Percentiles rank a stretch among this genome's conserved stretches.
Conservation (phyloP, 2,329 filamentous ascomycete species). For the Elsinoe australis region DNA sequence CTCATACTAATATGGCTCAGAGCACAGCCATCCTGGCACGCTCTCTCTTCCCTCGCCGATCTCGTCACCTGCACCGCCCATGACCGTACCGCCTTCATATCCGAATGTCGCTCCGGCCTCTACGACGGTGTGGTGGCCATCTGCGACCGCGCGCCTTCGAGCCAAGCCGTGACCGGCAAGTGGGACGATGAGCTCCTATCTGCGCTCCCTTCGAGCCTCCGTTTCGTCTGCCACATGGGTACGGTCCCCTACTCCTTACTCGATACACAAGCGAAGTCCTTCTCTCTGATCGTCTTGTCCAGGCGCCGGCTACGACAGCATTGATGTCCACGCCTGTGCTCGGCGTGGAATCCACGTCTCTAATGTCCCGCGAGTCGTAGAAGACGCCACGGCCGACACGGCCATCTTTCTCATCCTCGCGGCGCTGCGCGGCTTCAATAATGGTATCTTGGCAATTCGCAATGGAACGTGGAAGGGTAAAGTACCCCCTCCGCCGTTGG, state of each 20-base stretch:
- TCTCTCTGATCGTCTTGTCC: too few relatives aligned
- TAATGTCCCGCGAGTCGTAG: constrained; percentile 72
- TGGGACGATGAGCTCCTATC: constrained; percentile 63
- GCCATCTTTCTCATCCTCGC: constrained; percentile 76
- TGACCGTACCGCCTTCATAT: constrained; percentile 58
- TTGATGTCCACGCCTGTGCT: constrained; percentile 66
- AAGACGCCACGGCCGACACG: constrained; percentile 75
- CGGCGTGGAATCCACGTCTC: constrained; percentile 60
- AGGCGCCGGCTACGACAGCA: constrained; percentile 79
- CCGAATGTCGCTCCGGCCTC: constrained; percentile 57
- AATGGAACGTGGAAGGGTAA: constrained; percentile 59
- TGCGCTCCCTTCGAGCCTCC: constrained; percentile 34
- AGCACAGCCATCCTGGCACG: constrained; percentile 58
- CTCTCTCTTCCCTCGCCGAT: constrained; percentile 55
- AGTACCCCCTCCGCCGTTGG: constrained; percentile 45
- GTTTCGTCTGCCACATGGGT: constrained; percentile 43
- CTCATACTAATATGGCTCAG: constrained; percentile 34
- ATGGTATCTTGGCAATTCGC: constrained; percentile 58
- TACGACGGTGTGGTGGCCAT: constrained; percentile 58
- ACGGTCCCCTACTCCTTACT: too few relatives aligned
- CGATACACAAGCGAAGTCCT: too few relatives aligned
- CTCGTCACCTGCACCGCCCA: constrained; percentile 54
- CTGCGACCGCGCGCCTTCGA: constrained; percentile 64
- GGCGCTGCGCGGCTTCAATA: constrained; percentile 65
- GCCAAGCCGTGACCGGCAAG: constrained; percentile 55